Conservation (phyloP, 371 early-diverging fungal species). For the Vairimorpha necatrix region DNA sequence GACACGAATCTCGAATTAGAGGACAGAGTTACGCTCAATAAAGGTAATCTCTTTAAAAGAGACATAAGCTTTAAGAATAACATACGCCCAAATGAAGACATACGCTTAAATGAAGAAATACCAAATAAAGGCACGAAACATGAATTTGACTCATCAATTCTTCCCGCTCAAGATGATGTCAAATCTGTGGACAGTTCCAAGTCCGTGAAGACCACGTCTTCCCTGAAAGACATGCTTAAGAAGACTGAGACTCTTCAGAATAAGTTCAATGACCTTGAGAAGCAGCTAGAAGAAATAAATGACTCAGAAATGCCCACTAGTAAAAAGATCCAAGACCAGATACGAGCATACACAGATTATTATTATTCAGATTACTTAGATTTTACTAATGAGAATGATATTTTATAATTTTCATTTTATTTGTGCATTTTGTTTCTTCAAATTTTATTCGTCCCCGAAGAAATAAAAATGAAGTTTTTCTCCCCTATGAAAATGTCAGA, state of each 20-base stretch:
- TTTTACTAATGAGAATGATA: constrained; percentile 53
- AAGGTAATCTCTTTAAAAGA: neutral
- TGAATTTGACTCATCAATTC: no score
- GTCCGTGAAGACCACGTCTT: constrained; percentile 59
- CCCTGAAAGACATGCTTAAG: constrained; percentile 61
- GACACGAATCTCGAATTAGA: neutral
- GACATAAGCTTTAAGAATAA: no score
- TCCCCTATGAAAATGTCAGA: constrained; percentile 30
- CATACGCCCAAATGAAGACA: no score
- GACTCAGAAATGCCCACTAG: constrained; percentile 39
- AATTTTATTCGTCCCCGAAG: neutral
- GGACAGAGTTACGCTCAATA: neutral
- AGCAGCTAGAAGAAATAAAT: constrained; percentile 60
- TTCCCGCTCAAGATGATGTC: neutral
- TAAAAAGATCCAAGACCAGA: constrained; percentile 47
- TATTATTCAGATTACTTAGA: constrained; percentile 52
- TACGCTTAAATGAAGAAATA: no score
- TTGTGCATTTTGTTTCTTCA: neutral
- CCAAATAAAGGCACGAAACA: neutral
- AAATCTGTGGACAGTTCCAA: constrained; percentile 26
- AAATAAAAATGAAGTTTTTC: constrained; percentile 10
- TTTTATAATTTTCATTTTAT: constrained; percentile 19
- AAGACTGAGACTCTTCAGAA: constrained; percentile 59
- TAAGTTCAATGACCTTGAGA: constrained; percentile 61
- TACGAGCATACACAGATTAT: constrained; percentile 42